Conservation (phyloP, 2,329 filamentous ascomycete species). For the Clarireedia homoeocarpa region DNA sequence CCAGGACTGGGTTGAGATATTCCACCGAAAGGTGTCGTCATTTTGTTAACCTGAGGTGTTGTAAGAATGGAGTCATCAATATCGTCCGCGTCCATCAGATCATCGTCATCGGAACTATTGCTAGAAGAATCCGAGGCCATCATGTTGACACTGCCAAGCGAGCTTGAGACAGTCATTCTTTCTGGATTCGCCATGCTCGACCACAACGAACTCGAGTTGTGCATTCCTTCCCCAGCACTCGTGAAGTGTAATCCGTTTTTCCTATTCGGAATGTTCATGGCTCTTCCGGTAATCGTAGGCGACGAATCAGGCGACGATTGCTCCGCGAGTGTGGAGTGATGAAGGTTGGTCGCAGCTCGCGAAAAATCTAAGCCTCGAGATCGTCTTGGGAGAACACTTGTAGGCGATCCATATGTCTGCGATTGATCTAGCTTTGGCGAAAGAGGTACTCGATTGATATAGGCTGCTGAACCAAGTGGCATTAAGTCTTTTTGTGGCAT, state of each 20-base stretch:
- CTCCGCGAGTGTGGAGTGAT: slow-evolving; percentile 90
- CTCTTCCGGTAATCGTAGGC: slow-evolving; percentile 69
- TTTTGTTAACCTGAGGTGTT: slow-evolving; percentile 70
- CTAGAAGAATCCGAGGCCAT: slow-evolving; percentile 73
- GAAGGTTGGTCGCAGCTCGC: slow-evolving; percentile 83
- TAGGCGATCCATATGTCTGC: slow-evolving; percentile 78
- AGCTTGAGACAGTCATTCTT: slow-evolving; percentile 67
- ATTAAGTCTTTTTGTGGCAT: slow-evolving; percentile 50
- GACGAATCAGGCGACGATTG: slow-evolving; percentile 84
- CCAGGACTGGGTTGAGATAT: slow-evolving; percentile 40
- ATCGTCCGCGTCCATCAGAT: slow-evolving; percentile 63
- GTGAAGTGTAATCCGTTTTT: slow-evolving; percentile 38
- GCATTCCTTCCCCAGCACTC: slow-evolving; percentile 56
- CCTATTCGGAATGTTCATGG: slow-evolving; percentile 53
- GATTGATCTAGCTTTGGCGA: slow-evolving; percentile 82
- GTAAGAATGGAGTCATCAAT: slow-evolving; percentile 72
- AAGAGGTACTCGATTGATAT: slow-evolving; percentile 56
- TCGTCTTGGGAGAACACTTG: slow-evolving; percentile 78
- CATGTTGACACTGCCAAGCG: slow-evolving; percentile 45
- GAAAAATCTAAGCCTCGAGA: slow-evolving; percentile 91
- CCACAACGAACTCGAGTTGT: slow-evolving; percentile 55
- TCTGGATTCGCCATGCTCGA: slow-evolving; percentile 63
- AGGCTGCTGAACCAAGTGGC: slow-evolving; percentile 35
- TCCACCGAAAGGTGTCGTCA: slow-evolving; percentile 38
- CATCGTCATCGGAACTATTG: slow-evolving; percentile 61